phyloP scores from a whole-genome alignment of 1,139 yeast genomes.

The Suhomyces maxii region DNA sequence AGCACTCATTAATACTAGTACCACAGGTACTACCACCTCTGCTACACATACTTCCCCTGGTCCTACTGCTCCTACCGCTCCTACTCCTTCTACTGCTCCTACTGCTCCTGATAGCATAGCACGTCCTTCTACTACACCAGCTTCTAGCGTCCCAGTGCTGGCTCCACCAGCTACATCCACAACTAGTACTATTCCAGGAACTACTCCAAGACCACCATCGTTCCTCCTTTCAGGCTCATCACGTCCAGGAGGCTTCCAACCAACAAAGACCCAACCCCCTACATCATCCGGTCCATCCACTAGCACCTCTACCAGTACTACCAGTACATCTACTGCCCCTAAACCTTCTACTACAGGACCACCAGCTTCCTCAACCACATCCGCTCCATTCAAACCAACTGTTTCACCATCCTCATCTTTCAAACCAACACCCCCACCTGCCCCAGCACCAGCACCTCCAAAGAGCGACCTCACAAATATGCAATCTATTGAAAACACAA shows the following conservation, averaged over 20 bases:
- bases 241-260: conserved; percentile 4
- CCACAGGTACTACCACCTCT: neutral
- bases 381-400: neutral
- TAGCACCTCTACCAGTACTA: neutral
- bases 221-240: conserved; percentile 7
- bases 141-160: neutral
- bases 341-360: neutral
- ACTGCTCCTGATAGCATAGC: neutral
- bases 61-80: conserved; percentile 8
- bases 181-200: conserved; percentile 5
- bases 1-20: neutral
- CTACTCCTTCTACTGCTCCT: conserved; percentile 1
- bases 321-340: neutral
- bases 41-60: conserved; percentile 2
- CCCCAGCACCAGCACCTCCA: conserved; percentile 15
- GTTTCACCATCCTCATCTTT: neutral
- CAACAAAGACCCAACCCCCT: neutral
- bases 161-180: neutral
- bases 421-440: conserved; percentile 1
- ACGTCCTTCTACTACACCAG: neutral
- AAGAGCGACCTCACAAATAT: conserved; percentile 37
- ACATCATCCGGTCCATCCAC: neutral
- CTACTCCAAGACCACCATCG: conserved; percentile 8
- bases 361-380: neutral
- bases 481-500: conserved; percentile 65